Evolutionary conservation across 2,329 filamentous ascomycete genomes (phyloP), one percentile per base, ranked within the genome.

Genomic region (Dichotomopilus funicola): DNA sequence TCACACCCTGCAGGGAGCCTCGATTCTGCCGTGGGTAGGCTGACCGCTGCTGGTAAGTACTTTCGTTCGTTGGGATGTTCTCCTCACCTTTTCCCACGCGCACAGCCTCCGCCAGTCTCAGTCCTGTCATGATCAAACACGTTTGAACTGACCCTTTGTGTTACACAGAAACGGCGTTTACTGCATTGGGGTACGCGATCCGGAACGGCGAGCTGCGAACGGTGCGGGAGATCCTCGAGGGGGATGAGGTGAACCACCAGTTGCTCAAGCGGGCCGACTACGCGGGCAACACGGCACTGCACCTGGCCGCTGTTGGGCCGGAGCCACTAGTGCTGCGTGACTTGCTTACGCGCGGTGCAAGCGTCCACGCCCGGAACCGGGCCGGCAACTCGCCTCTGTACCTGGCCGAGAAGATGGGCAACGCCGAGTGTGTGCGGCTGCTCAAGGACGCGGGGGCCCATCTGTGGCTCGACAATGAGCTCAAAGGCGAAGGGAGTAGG

Each of bases 111-210:
- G 6, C 40, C 13, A 13, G 40, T 6, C 9, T 8, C 40, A 42
- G 13, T 13, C 40, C 19, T 13, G 1, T 40, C 11, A 13, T 7
- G 9, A 46, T 1, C 33, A 35, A 8, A 44, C 27, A 27, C 13
- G 10, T 11, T 12, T 33, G 3, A 41, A 42, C 33, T 33, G 36
- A 38, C 34, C 34, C 12, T 1, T 12, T 9, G 10, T 7, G 10
- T 2, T 27, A 4, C 4, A 12, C 70, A 58, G 79, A 83, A 59
- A 82, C 86, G 43, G 86, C 83, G 51, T 84, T 95, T 64, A 85
- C 88, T 1, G 83, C 85, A 1, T 79, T 95, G 8, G 89, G 88
- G 12, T 94, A 94, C 68, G 88, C 88, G 42, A 88, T 95, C 63
- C 81, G 83, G 58, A 82, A 84, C 56, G 87, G 86, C 33, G 83